Evolutionary conservation across 2,329 filamentous ascomycete species (phyloP), one percentile per base, ranked within the genome.

Genomic region (Talaromyces sp.): DNA sequence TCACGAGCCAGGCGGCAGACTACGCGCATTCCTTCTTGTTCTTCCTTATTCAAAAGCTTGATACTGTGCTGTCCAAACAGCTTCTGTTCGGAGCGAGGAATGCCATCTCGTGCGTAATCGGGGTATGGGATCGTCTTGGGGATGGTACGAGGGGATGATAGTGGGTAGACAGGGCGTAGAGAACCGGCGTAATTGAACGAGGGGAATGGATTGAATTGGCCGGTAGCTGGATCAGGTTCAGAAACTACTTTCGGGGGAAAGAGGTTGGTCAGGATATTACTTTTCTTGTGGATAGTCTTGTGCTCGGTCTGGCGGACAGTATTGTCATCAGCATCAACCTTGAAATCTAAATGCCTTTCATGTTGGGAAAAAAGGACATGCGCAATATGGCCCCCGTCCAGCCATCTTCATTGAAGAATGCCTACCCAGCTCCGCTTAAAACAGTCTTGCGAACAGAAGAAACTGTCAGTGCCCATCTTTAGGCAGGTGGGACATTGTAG

Each of bases 381-480:
- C 22, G 40, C 40, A n/a, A n/a, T n/a, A n/a, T n/a, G 24, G 7
- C 14, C n/a, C n/a, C 27, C 10, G 10, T 45, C 4, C 11, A 16
- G n/a, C n/a, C 17, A 24, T 14, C 3, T 16, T 64, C 60, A 61
- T 52, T 60, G 57, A 65, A 66, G 64, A 64, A 58, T 64, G 64
- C 84, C 65, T 86, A 97, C 94, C 94, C 94, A 99, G 80, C 91
- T 99, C 75, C 86, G 88, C 82, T 97, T 97, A 79, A 99, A 99
- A 80, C 94, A 99, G 65, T 97, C 94, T 75, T 99, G 94, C 24
- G 91, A 91, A 80, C 94, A 99, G 78, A 97, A 99, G 77, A 86
- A 97, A 78, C 91, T 96, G 68, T 94, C 90, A 70, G 92, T 87
- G 49, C 88, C 90, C 40, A 92, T 79, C 77, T 96, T 97, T 67